Conservation (phyloP, 1,284 basidiomycete species). For the Gomphus bonarii region DNA sequence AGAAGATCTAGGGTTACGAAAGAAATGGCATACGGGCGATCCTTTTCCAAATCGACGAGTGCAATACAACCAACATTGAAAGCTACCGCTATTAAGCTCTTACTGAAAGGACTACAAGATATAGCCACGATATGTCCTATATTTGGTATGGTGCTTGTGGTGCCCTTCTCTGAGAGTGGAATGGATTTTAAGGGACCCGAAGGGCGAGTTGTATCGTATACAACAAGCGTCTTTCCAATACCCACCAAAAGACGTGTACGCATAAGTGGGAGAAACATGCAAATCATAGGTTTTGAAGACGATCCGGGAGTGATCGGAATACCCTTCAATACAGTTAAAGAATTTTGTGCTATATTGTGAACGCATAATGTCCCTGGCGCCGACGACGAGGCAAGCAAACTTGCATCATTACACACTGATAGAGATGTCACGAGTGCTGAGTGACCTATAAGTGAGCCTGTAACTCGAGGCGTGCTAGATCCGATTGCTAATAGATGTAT, state of each 20-base stretch:
- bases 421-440: constrained; percentile 39
- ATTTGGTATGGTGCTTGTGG: background rate
- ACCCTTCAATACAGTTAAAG: constrained; percentile 43
- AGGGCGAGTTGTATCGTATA: constrained; percentile 53
- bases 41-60: constrained; percentile 62
- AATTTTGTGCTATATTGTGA: constrained; percentile 43
- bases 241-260: constrained; percentile 48
- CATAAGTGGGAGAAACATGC: constrained; percentile 49
- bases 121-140: constrained; percentile 38
- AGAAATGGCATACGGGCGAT: constrained; percentile 42
- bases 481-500: constrained; percentile 54
- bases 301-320: constrained; percentile 27
- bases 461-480: constrained; percentile 32
- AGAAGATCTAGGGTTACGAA: background rate
- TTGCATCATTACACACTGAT: constrained; percentile 47
- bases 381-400: constrained; percentile 47
- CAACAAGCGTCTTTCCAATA: constrained; percentile 38
- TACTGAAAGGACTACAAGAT: constrained; percentile 62
- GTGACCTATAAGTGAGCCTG: constrained; percentile 53
- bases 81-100: constrained; percentile 49
- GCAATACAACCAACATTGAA: constrained; percentile 42
- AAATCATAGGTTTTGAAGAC: constrained; percentile 26
- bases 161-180: constrained; percentile 32
- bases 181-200: constrained; percentile 44
- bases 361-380: constrained; percentile 37